Evolutionary conservation across 805 yeast species (phyloP), one percentile per base, ranked within the genome.

Genomic region (Metschnikowia shivogae): DNA sequence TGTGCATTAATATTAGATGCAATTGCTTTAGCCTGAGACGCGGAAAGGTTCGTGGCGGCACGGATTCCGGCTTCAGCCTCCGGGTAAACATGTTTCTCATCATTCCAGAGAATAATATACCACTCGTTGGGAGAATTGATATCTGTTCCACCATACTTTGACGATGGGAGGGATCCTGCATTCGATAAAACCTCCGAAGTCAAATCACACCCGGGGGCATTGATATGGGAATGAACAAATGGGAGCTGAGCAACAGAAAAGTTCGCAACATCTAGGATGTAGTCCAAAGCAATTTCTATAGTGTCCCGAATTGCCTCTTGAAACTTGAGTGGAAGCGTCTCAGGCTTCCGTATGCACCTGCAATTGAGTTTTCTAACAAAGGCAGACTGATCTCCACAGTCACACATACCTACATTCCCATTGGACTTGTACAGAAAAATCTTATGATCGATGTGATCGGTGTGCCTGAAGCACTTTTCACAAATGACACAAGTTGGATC

Each of bases 401-500:
- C 89, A 61, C 89, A 84, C 26, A 82, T 78, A 11, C 76, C 75
- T 36, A 68, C 70, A 10, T 55, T 54, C 3, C 77, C 81, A 4
- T 59, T 52, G 4, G 85, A 72, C 11, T 68, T 69, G 58, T 72
- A 78, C 43, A 74, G 73, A 26, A 72, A 65, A 7, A 86, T 86
- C 48, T 78, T 78, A 58, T 86, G 95, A 42, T 74, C 81, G 11
- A 63, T 58, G 60, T 86, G 95, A 55, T 84, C 88, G 4, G 74
- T 75, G 44, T 76, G 74, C 59, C 84, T 82, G 65, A 84, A 86
- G 60, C 95, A 86, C 53, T 80, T 67, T 10, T 74, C 77, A 63
- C 95, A 86, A 24, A 86, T 60, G 29, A 87, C 89, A 69, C 95
- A 86, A 0, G 90, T 83, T 7, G 80, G 81, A 62, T 86, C 95